These are phyloP conservation scores for Paecilomyces formosus DNA, from an alignment of 2,329 filamentous ascomycete species.

Conservation along the genomic window DNA sequence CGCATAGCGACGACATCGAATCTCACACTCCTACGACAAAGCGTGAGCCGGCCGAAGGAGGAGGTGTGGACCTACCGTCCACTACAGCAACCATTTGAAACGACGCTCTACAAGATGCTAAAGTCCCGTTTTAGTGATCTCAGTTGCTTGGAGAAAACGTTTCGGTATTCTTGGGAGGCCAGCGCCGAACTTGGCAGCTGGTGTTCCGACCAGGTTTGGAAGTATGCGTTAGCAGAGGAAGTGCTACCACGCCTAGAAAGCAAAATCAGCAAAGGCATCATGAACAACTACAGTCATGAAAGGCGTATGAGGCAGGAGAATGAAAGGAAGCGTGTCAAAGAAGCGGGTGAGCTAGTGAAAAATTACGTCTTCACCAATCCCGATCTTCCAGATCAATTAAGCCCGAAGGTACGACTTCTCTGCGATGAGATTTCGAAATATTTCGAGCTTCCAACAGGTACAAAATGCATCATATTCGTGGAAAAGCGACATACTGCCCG, in stretches of 20 bases:
- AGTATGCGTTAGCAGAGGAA: conserved; percentile 57
- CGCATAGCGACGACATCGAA: conserved; percentile 72
- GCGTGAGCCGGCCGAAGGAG: conserved; percentile 53
- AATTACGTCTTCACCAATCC: conserved; percentile 41
- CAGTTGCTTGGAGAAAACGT: conserved; percentile 47
- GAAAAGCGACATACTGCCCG: conserved; percentile 69
- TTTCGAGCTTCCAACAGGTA: conserved; percentile 52
- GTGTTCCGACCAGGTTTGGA: conserved; percentile 79
- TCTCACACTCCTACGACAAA: conserved; percentile 50
- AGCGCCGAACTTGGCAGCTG: conserved; percentile 67
- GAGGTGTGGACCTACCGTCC: conserved; percentile 51
- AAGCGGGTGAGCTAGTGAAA: conserved; percentile 52
- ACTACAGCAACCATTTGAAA: conserved; percentile 50
- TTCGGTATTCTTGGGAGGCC: conserved; percentile 53
- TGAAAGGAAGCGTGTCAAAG: conserved; percentile 50
- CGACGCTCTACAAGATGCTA: conserved; percentile 56
- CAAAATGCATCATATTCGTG: conserved; percentile 83
- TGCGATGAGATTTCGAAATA: conserved; percentile 52
- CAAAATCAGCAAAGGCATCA: conserved; percentile 21
- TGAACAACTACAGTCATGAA: background rate
- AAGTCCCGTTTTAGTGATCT: conserved; percentile 46
- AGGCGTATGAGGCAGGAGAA: conserved; percentile 39
- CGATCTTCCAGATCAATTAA: conserved; percentile 43
- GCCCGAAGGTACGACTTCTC: conserved; percentile 65
- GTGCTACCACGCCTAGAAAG: conserved; percentile 56